Evolutionary conservation across 225 moss, liverwort and hornwort genomes (phyloP), one percentile per base, ranked within the genome.

Genomic region (Physcomitrium patens): DNA sequence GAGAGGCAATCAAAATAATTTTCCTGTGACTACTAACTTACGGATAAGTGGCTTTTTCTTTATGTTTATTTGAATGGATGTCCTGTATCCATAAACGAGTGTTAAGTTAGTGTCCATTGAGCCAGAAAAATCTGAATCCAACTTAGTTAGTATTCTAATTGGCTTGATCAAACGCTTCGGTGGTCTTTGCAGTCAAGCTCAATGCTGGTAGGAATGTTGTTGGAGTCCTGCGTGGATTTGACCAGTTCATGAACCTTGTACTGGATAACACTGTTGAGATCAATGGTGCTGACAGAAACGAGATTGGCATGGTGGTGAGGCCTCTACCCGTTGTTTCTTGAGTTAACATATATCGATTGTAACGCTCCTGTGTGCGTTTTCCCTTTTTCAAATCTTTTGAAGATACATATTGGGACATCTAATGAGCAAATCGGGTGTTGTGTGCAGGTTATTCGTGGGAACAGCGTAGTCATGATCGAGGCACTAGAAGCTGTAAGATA

Each of bases 221-320:
- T 53, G 94, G 94, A 66, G 94, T 99, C 22, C 65, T 99, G 66
- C 93, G 97, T 28, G 97, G 97, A 27, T 99, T 99, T 67, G 97
- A 99, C 81, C 94, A 99, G 82, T 99, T 99, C 63, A 99, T 99
- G 97, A 94, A 99, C 73, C 91, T 99, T 66, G 97, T 99, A 80
- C 83, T 99, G 62, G 97, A 99, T 84, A 94, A 93, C 81, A 99
- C 94, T 12, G 83, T 93, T 11, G 97, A 97, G 86, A 90, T 97
- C 13, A 94, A 91, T 63, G 97, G 94, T n/a, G 83, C 81, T 52
- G 97, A 97, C 55, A 81, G 63, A 72, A 97, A 89, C 69, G 97
- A 94, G 79, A 94, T 97, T 51, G 97, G 97, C 81, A 97, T 97
- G 97, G 97, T 97, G 90, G 97, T 97, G 67, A 72, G 80, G 2